Base-by-base conservation (phyloP, 306 rosid species). In the Leucaena leucocephala region DNA sequence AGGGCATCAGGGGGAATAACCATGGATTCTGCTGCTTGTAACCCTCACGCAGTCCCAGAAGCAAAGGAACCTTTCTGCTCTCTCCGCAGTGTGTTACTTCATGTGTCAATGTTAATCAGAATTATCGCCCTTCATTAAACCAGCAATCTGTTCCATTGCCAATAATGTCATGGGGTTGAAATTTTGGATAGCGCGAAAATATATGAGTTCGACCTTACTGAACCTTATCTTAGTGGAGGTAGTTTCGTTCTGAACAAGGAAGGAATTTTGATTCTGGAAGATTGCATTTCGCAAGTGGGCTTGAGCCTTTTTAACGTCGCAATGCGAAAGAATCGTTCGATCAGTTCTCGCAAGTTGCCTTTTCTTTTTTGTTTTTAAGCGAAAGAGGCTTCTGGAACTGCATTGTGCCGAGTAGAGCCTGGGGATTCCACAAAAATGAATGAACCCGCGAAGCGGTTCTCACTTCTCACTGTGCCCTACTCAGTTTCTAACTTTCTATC, bases 41-140 rank as follows among this genome's bases (percentile, higher is more conserved):
- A 84, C 81, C 84, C 91, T 91, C 99, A 91, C 91, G 94, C 99
- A 92, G 95, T 74, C 91, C 68, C 83, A 70, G 68, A 77, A 44
- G 75, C 81, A 63, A 33, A 3, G 38, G 67, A 61, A 71, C 38
- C 57, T 39, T 38, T 54, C 58, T 13, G 63, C 12, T 70, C 0
- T 70, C 38, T 46, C 58, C 66, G 27, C 46, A 42, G 4, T 55
- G 27, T n/a, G 17, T 72, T 50, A 3, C 59, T 14, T 59, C 55
- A 7, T 49, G 78, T 38, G 5, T 49, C 70, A 50, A 59, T 21
- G 78, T 68, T 50, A n/a, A 39, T 27, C 21, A 7, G 5, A 44
- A 33, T 22, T 22, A 3, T 1, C n/a, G 21, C 74, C 44, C 36
- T 35, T 68, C 33, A 10, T 12, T 67, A 19, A 40, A 67, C 34